Percentiles rank a stretch among this genome's conserved stretches.
phyloP scores from a whole-genome alignment of 1,284 basidiomycete species.

The Ganoderma lingzhi region DNA sequence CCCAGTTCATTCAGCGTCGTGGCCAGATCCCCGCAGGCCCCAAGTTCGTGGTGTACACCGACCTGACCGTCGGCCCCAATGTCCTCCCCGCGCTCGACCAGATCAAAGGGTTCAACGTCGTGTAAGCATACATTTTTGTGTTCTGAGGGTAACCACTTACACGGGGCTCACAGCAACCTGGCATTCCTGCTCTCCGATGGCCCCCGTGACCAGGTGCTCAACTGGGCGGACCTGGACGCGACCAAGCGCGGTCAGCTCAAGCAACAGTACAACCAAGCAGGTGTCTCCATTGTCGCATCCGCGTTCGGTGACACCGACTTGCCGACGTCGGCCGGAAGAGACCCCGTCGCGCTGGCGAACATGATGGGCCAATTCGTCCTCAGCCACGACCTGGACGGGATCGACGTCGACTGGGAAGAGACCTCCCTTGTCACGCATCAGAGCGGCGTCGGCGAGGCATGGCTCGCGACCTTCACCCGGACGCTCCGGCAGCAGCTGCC shows the following conservation, averaged over 20 bases:
- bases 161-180: slow-evolving; percentile 16
- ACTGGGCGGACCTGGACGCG: slow-evolving; percentile 18
- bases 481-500: slow-evolving; percentile 44
- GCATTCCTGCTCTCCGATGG: slow-evolving; percentile 24
- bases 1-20: background rate
- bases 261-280: slow-evolving; percentile 51
- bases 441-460: slow-evolving; percentile 46
- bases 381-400: slow-evolving; percentile 53
- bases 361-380: slow-evolving; percentile 51
- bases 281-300: slow-evolving; percentile 57
- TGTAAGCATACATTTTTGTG: slow-evolving; percentile 10
- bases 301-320: slow-evolving; percentile 58
- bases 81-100: slow-evolving; percentile 24
- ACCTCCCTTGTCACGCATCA: slow-evolving; percentile 50
- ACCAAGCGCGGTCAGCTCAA: slow-evolving; percentile 45
- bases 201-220: slow-evolving; percentile 19
- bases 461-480: slow-evolving; percentile 54
- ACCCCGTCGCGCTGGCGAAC: slow-evolving; percentile 51
- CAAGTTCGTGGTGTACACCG: slow-evolving; percentile 16
- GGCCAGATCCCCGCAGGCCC: slow-evolving; percentile 7
- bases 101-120: slow-evolving; percentile 30
- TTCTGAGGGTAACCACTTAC: background rate
- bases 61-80: slow-evolving; percentile 7
- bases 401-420: slow-evolving; percentile 68
- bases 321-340: slow-evolving; percentile 52